A percentile compares a stretch with the other conserved stretches of the same genome.
phyloP scores from a whole-genome alignment of 345 rosid genomes.

The Mercurialis annua region DNA sequence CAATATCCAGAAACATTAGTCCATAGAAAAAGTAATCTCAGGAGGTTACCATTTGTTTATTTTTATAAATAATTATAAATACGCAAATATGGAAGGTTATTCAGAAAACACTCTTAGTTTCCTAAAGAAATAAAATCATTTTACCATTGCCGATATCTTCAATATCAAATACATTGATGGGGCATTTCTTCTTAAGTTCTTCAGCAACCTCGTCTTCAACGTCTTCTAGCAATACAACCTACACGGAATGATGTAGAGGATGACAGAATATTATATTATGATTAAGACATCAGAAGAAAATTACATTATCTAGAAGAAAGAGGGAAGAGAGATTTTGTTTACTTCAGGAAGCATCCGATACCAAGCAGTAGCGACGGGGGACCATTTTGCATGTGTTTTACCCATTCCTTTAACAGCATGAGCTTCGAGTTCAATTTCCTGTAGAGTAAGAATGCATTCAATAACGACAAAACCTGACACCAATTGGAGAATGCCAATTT shows the following conservation, averaged over 20 bases:
- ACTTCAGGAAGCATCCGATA: conserved; percentile 98
- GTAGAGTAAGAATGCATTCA: conserved; percentile 5
- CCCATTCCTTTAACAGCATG: conserved; percentile 94
- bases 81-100: not conserved
- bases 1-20: not conserved
- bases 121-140: not conserved
- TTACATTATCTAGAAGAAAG: not conserved
- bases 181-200: conserved; percentile 63
- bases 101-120: conserved; percentile 7
- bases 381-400: conserved; percentile 95
- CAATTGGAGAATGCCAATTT: not conserved
- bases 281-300: not conserved
- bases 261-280: not conserved
- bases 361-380: conserved; percentile 97
- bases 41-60: not conserved
- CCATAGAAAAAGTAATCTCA: not conserved
- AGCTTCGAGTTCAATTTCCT: conserved; percentile 97
- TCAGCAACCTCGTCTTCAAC: conserved; percentile 60
- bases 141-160: conserved; percentile 89
- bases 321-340: not conserved
- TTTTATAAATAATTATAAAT: not conserved
- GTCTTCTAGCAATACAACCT: conserved; percentile 67
- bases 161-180: conserved; percentile 78
- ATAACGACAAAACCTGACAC: not conserved
- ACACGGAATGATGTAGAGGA: conserved; percentile 11